Conservation (phyloP, 2,329 filamentous ascomycete species). For the Hypoxylon sp. region DNA sequence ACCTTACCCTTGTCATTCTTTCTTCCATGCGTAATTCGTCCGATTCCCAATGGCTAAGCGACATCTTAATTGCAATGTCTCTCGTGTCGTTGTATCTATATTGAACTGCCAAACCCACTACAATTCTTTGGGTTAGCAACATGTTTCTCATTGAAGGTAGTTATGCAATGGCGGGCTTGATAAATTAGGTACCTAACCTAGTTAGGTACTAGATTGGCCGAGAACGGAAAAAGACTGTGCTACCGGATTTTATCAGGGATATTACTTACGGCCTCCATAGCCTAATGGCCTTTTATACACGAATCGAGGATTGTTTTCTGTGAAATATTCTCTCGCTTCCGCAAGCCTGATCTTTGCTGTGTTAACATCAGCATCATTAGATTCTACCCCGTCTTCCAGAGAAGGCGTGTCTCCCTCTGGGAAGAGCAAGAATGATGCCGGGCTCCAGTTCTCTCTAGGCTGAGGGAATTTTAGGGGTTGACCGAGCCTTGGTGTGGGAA, state of each 20-base stretch:
- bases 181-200: too few relatives aligned
- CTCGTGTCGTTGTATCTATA: conserved; percentile 6
- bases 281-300: conserved; percentile 25
- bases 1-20: conserved; percentile 16
- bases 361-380: not conserved
- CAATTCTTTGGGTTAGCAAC: conserved; percentile 5
- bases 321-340: not conserved
- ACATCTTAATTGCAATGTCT: conserved; percentile 32
- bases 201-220: too few relatives aligned
- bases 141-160: not conserved
- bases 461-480: not conserved
- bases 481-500: not conserved
- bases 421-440: too few relatives aligned
- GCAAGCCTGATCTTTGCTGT: not conserved
- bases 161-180: not conserved
- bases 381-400: not conserved
- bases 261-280: conserved; percentile 33
- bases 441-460: not conserved
- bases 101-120: conserved; percentile 38
- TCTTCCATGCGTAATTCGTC: conserved; percentile 22
- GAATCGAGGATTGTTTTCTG: not conserved
- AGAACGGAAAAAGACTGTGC: not conserved
- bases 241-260: not conserved
- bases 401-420: not conserved
- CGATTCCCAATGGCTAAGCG: conserved; percentile 1